Percentiles rank a stretch among this genome's conserved stretches.
These are phyloP conservation scores for Eucalyptus marginata DNA, from an alignment of 345 rosid genomes.

Conservation along the genomic window DNA sequence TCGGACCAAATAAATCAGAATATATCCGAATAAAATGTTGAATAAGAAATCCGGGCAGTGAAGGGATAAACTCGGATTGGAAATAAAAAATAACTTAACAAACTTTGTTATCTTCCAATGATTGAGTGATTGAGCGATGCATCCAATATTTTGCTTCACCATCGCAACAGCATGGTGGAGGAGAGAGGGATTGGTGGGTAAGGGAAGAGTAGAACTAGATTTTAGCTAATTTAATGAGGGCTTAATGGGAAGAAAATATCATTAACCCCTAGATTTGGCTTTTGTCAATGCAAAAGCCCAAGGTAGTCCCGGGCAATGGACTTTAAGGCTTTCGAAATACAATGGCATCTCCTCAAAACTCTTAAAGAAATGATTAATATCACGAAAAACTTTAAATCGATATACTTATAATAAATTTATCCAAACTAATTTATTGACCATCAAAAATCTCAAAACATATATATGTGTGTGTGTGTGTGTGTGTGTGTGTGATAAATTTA, in stretches of 20 bases:
- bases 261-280: neutral
- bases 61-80: neutral
- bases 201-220: neutral
- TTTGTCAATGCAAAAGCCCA: neutral
- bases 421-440: neutral
- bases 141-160: neutral
- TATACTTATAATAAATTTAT: too few relatives aligned
- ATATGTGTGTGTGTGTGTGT: too few relatives aligned
- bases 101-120: neutral
- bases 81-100: neutral
- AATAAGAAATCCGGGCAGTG: neutral
- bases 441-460: neutral
- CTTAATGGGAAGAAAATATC: neutral
- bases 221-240: neutral
- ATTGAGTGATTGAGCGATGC: neutral
- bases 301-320: neutral
- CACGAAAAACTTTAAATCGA: too few relatives aligned
- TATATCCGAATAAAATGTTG: neutral
- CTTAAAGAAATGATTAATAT: neutral
- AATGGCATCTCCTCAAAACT: neutral
- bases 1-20: accelerated
- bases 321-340: neutral
- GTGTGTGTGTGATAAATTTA: too few relatives aligned
- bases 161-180: neutral
- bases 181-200: neutral